Evolutionary conservation across 2,329 filamentous ascomycete species (phyloP), one percentile per base, ranked within the genome.

Genomic region (Verticillium longisporum): DNA sequence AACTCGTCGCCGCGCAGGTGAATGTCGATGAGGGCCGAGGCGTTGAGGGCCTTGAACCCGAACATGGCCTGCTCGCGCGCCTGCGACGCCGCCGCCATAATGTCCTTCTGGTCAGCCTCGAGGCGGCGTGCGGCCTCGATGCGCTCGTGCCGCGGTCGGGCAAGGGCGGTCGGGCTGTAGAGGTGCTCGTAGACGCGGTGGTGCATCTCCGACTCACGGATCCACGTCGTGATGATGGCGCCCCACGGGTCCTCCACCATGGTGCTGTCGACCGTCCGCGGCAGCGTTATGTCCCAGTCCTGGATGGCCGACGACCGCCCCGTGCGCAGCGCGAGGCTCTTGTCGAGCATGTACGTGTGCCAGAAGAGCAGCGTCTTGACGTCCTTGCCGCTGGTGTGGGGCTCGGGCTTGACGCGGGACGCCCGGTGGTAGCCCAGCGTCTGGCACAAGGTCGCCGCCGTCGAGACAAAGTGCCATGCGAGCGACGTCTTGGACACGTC

Each of bases 401-500:
- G 67, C 7, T 76, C 74, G 41, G 72, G 65, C 13, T 71, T 71
- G 36, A 73, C 68, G 3, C 67, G 69, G 45, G 72, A 73, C 13
- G 70, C 67, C 57, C 83, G 79, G 68, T 88, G 86, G 62, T 85
- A 87, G 3, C 86, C 86, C 4, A 88, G 79, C 0, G 82, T 83
- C 66, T 87, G 84, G 64, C 84, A 87, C 59, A 89, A 75, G 58
- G 83, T 79, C 13, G 82, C 81, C 0, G 86, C 86, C 18, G 80
- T 79, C 6, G 81, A 83, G 31, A 80, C 82, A 18, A 89, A 74
- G n/a, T 84, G 82, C 81, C 85, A 87, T 15, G 83, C 84, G 3
- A 89, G 77, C 0, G 84, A 85, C 1, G 85, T 84, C 45, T 84
- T 83, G 3, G 84, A 86, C 14, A 82, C 77, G 63, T 88, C 85